A percentile compares a stretch with the other conserved stretches of the same genome.
Evolutionary conservation across 768 basidiomycete genomes (phyloP).

Genomic region (Leucosporidium creatinivorum): DNA sequence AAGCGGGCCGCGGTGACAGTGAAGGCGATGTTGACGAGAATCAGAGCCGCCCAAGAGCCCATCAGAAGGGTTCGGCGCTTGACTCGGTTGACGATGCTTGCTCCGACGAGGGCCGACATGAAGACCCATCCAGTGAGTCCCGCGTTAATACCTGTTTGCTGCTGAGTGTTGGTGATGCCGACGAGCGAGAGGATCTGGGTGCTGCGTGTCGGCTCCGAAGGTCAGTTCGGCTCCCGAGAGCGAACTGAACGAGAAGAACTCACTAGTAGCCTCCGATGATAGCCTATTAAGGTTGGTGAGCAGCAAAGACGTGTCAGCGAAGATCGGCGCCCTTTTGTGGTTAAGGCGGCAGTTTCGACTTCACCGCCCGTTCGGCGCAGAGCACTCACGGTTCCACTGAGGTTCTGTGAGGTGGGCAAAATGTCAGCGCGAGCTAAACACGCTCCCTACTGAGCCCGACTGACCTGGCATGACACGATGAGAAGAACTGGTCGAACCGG

Average conservation of each 20-base stretch:
- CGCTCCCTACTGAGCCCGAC: no score
- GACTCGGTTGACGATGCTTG: constrained; percentile 39
- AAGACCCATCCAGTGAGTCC: constrained; percentile 43
- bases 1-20: background rate
- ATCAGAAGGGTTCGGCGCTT: constrained; percentile 41
- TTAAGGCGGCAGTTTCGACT: no score
- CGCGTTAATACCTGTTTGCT: constrained; percentile 44
- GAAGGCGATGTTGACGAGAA: constrained; percentile 37
- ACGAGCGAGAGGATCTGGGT: constrained; percentile 39
- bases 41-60: constrained; percentile 38
- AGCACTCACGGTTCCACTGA: background rate
- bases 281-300: background rate
- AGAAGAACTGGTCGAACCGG: background rate
- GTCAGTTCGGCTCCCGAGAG: no score
- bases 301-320: no score
- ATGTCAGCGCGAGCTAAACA: no score
- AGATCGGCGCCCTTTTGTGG: no score
- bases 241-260: no score
- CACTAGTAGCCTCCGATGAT: constrained; percentile 35
- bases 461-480: background rate
- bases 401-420: background rate
- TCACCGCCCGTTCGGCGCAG: no score
- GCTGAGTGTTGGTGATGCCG: constrained; percentile 42
- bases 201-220: no score
- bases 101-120: constrained; percentile 40